A percentile compares a stretch with the other conserved stretches of the same genome.
Evolutionary conservation across 2,329 filamentous ascomycete genomes (phyloP).

Genomic region (Trichoderma endophyticum): DNA sequence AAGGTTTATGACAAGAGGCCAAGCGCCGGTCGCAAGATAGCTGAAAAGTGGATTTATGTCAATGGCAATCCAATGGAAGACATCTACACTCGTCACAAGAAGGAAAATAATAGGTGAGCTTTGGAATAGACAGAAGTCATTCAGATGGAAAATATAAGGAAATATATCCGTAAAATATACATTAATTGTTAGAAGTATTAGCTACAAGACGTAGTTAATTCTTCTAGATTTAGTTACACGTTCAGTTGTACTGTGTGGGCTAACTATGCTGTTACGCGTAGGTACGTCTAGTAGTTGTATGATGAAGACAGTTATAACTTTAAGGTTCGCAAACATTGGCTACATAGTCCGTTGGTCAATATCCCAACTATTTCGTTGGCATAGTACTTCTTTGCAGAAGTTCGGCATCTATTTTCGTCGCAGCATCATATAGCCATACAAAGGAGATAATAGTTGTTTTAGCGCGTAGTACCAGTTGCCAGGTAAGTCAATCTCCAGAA

Average conservation of each 20-base stretch:
- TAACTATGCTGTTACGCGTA: neutral
- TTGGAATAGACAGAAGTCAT: slow-evolving; percentile 33
- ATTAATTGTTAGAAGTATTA: neutral
- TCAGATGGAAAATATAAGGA: neutral
- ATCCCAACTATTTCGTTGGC: neutral
- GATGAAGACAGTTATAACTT: neutral
- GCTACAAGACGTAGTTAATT: neutral
- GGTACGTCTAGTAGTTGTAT: neutral
- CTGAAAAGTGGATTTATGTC: slow-evolving; percentile 39
- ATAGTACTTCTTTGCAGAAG: neutral
- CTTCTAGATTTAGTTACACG: neutral
- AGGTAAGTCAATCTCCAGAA: neutral
- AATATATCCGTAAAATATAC: neutral
- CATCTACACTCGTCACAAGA: slow-evolving; percentile 39
- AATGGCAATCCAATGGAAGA: slow-evolving; percentile 41
- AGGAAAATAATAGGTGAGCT: slow-evolving; percentile 37
- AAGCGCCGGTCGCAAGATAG: slow-evolving; percentile 44
- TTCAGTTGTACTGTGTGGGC: neutral
- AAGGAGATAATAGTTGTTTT: neutral
- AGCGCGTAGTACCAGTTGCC: neutral
- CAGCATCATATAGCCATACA: neutral
- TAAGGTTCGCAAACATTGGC: neutral
- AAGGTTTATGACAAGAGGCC: slow-evolving; percentile 40
- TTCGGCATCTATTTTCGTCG: neutral
- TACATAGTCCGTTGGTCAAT: neutral